A percentile compares a stretch with the other conserved stretches of the same genome.
phyloP scores from a whole-genome alignment of 129 eudicot species.

The Tagetes erecta region DNA sequence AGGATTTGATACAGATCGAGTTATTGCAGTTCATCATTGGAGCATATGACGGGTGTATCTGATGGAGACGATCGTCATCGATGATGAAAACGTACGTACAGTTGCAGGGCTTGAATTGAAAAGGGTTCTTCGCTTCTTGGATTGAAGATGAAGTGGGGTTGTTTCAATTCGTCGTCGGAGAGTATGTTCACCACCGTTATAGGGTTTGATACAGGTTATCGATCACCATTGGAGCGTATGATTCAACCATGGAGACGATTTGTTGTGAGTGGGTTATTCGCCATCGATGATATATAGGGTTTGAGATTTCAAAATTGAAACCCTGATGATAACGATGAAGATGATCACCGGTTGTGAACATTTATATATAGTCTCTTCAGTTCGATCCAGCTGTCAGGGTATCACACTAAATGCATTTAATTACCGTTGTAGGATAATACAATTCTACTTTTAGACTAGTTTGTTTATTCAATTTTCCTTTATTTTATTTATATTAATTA shows the following conservation, averaged over 20 bases:
- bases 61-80: slow-evolving; percentile 44
- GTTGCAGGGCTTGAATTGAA: slow-evolving; percentile 33
- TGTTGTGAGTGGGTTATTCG: no score
- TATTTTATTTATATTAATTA: no score
- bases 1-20: no score
- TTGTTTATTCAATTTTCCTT: no score
- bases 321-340: not conserved
- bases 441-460: no score
- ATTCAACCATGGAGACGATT: no score
- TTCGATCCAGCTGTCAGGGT: no score
- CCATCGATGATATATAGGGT: no score
- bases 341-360: not conserved
- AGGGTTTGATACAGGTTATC: slow-evolving; percentile 11
- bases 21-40: no score
- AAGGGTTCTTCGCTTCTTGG: slow-evolving; percentile 39
- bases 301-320: slow-evolving; percentile 37
- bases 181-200: slow-evolving; percentile 49
- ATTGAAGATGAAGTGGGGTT: slow-evolving; percentile 32
- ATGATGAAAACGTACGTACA: slow-evolving; percentile 35
- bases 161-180: slow-evolving; percentile 46
- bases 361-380: not conserved
- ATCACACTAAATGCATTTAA: not conserved
- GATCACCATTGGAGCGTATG: no score
- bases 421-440: not conserved
- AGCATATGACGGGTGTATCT: no score